Evolutionary conservation across 2,329 filamentous ascomycete species (phyloP).

Genomic region (Talaromyces sp.): DNA sequence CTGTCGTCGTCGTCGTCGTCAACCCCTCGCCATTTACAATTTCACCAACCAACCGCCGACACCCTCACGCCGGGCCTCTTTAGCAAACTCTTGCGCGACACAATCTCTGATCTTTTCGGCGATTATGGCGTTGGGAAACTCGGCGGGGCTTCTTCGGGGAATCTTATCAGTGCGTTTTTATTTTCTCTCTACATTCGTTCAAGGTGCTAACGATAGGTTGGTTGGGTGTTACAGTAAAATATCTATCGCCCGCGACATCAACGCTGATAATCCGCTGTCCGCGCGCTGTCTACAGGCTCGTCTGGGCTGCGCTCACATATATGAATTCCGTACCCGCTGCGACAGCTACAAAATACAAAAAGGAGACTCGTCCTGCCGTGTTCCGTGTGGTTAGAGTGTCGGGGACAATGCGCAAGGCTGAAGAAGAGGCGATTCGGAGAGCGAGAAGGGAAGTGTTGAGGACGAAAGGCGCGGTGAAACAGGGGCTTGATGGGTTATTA

Average conservation of each 20-base stretch:
- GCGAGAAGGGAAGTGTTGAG: constrained; percentile 66
- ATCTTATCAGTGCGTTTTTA: constrained; percentile 55
- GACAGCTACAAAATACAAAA: not conserved
- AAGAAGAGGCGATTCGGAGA: constrained; percentile 79
- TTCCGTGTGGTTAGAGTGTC: constrained; percentile 82
- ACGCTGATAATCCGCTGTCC: constrained; percentile 86
- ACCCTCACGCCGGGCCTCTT: constrained; percentile 62
- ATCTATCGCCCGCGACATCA: constrained; percentile 83
- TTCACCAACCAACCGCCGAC: constrained; percentile 73
- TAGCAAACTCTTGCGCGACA: constrained; percentile 61
- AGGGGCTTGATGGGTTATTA: constrained; percentile 32
- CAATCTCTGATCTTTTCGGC: constrained; percentile 70
- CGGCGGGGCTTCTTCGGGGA: constrained; percentile 61
- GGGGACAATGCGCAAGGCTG: constrained; percentile 86
- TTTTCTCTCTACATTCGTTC: not conserved
- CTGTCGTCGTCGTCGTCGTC: constrained; percentile 24
- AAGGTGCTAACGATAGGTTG: no score
- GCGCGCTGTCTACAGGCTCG: constrained; percentile 73
- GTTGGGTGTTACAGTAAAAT: constrained; percentile 71
- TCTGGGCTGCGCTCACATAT: constrained; percentile 84
- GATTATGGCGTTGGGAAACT: constrained; percentile 66
- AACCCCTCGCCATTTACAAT: constrained; percentile 57
- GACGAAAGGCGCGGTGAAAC: constrained; percentile 46
- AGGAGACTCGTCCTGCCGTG: constrained; percentile 52
- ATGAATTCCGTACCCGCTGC: constrained; percentile 60